Conservation (phyloP, 805 yeast genomes). For the Candida ipomoeae region DNA sequence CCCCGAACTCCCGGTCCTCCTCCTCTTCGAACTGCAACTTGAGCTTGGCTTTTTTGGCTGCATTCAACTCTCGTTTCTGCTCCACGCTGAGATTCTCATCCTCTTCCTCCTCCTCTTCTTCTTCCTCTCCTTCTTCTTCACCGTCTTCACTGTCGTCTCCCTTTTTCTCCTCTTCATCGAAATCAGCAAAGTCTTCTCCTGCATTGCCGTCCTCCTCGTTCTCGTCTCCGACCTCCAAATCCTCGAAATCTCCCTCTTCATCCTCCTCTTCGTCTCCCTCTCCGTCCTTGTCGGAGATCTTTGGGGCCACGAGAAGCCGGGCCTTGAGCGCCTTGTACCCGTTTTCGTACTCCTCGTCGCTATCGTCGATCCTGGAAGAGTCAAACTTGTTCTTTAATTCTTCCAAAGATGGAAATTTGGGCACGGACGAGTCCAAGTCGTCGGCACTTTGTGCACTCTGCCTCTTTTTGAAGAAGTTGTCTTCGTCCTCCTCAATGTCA, state of each 20-base stretch:
- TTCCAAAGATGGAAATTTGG: constrained; percentile 38
- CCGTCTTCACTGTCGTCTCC: constrained; percentile 35
- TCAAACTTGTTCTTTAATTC: constrained; percentile 46
- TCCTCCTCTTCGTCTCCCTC: constrained; percentile 22
- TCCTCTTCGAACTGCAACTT: constrained; percentile 87
- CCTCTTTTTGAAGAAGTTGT: constrained; percentile 53
- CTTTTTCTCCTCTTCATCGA: constrained; percentile 49
- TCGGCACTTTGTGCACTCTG: constrained; percentile 23
- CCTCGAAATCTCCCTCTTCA: constrained; percentile 37
- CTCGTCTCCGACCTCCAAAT: constrained; percentile 25
- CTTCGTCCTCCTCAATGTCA: constrained; percentile 33
- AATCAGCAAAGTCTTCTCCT: constrained; percentile 48
- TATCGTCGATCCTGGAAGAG: constrained; percentile 21
- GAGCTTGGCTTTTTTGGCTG: constrained; percentile 83
- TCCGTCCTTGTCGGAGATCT: constrained; percentile 25
- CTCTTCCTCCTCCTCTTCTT: constrained; percentile 22
- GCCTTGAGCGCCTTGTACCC: constrained; percentile 40
- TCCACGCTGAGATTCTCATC: constrained; percentile 52
- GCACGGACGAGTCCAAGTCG: constrained; percentile 37
- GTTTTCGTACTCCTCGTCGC: constrained; percentile 38
- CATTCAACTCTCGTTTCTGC: constrained; percentile 74
- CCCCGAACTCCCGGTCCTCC: constrained; percentile 60
- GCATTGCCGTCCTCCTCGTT: constrained; percentile 24
- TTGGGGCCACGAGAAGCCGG: constrained; percentile 55
- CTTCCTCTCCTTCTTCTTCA: constrained; percentile 21